A percentile compares a stretch with the other conserved stretches of the same genome.
Evolutionary conservation across 176 grass and related monocot species (phyloP).

Genomic region (Canna indica): DNA sequence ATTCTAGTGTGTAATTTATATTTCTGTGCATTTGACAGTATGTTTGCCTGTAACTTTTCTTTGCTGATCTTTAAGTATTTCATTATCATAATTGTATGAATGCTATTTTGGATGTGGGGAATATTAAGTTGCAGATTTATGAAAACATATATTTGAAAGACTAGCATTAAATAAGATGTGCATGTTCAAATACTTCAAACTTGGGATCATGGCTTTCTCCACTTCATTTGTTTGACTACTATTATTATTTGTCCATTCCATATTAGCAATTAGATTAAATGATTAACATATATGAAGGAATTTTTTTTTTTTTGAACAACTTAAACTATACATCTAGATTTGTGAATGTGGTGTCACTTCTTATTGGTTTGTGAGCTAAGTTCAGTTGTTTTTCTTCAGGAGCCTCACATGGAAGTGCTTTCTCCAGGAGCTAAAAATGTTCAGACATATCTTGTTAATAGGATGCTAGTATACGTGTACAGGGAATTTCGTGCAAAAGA

Average conservation of each 20-base stretch:
- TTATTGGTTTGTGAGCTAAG: conserved; percentile 3
- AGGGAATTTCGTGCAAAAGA: conserved; percentile 82
- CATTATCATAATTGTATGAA: background rate
- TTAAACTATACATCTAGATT: conserved; percentile 2
- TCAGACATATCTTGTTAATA: conserved; percentile 74
- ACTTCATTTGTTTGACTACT: background rate
- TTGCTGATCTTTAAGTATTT: too few relatives aligned
- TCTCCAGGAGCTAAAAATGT: conserved; percentile 57
- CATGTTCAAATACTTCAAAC: background rate
- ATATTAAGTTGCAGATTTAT: background rate
- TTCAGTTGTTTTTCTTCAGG: conserved; percentile 40
- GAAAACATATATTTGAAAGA: background rate
- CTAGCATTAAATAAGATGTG: background rate
- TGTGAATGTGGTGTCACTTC: background rate
- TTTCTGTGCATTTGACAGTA: background rate
- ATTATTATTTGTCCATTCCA: background rate
- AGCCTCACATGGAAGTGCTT: conserved; percentile 93
- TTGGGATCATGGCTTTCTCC: background rate
- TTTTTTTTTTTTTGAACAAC: too few relatives aligned
- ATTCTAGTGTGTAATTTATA: background rate
- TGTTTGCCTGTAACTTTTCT: background rate
- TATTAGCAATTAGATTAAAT: background rate
- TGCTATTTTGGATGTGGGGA: background rate
- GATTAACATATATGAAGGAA: background rate
- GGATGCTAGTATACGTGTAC: conserved; percentile 74